Conservation (phyloP, 2,329 filamentous ascomycete species). For the Aspergillus alliaceus region DNA sequence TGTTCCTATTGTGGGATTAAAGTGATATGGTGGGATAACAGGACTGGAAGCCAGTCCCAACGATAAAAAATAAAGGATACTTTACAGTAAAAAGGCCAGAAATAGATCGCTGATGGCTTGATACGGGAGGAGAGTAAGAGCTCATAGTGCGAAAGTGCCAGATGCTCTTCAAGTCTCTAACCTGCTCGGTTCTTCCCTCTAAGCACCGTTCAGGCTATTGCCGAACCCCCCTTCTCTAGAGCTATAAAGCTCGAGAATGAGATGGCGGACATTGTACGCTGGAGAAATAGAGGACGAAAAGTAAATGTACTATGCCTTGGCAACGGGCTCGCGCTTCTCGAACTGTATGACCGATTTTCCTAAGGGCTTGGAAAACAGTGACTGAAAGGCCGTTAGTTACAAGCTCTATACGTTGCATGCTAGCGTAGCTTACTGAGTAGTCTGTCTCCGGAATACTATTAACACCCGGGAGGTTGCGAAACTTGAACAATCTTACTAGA, state of each 20-base stretch:
- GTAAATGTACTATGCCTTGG: slow-evolving; percentile 25
- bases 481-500: slow-evolving; percentile 75
- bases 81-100: slow-evolving; percentile 3
- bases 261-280: not conserved
- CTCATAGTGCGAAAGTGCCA: not conserved
- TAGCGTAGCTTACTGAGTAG: slow-evolving; percentile 49
- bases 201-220: not conserved
- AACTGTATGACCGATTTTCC: slow-evolving; percentile 72
- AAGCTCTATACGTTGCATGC: not conserved
- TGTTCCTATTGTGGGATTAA: not conserved
- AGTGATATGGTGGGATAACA: not conserved
- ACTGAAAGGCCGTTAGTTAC: slow-evolving; percentile 30
- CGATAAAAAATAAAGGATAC: not conserved
- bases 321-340: slow-evolving; percentile 52
- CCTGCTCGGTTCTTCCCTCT: not conserved
- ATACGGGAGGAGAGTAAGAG: not conserved
- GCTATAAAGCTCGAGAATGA: not conserved
- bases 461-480: slow-evolving; percentile 57
- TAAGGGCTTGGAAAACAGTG: slow-evolving; percentile 71
- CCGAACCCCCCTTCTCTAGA: too few species aligned
- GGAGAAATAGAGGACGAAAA: too few species aligned
- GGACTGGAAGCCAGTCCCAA: not conserved
- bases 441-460: slow-evolving; percentile 50
- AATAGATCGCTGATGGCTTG: not conserved
- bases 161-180: not conserved